Evolutionary conservation across 192 early-diverging fungal genomes (phyloP).

Genomic region (Backusella luteola): DNA sequence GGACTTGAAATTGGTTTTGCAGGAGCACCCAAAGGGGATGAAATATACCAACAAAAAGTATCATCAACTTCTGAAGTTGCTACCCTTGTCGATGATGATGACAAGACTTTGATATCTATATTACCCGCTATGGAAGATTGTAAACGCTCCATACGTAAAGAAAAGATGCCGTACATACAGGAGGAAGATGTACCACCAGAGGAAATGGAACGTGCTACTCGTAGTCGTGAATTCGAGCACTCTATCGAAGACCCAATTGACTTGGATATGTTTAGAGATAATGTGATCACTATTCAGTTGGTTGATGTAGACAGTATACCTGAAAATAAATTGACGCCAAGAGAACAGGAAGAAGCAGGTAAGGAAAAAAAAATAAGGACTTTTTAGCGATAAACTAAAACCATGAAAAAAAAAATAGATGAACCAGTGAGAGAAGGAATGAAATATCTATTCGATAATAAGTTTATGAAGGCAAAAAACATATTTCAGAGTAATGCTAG

Average conservation of each 20-base stretch:
- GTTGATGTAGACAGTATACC: neutral
- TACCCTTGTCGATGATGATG: slow-evolving; percentile 2
- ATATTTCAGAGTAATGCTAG: slow-evolving; percentile 3
- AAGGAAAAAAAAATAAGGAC: neutral
- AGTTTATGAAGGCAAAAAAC: slow-evolving; percentile 11
- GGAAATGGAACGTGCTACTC: neutral
- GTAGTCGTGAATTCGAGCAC: slow-evolving; percentile 10
- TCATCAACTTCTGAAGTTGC: neutral
- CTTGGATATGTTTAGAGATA: neutral
- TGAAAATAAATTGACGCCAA: slow-evolving; percentile 6
- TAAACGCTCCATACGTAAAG: neutral
- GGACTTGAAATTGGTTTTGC: neutral
- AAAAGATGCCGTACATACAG: neutral
- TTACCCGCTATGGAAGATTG: neutral
- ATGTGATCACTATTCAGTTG: neutral
- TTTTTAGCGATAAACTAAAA: neutral
- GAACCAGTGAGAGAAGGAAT: slow-evolving; percentile 7
- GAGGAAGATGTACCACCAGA: slow-evolving; percentile 2
- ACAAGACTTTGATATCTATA: neutral
- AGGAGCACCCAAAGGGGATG: neutral
- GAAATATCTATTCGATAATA: slow-evolving; percentile 11
- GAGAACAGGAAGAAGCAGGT: slow-evolving; percentile 17
- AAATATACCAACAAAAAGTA: neutral
- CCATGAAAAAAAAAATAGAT: slow-evolving; percentile 5
- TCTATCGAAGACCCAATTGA: slow-evolving; percentile 20